Evolutionary conservation across 345 rosid genomes (phyloP).

Genomic region (Draba incana): DNA sequence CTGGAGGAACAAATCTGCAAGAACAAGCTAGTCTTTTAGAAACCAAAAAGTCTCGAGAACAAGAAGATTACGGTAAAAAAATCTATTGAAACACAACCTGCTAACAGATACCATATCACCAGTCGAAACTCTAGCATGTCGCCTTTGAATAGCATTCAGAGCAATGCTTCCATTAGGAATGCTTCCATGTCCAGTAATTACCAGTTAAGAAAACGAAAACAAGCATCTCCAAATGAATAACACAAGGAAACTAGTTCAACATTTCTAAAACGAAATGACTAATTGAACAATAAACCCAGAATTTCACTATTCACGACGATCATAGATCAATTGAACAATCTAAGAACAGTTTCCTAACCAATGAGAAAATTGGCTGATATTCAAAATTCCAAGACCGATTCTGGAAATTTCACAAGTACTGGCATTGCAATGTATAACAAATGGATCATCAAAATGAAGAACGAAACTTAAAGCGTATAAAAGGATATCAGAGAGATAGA

Average conservation of each 20-base stretch:
- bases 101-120: constrained; percentile 67
- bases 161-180: constrained; percentile 66
- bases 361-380: not conserved
- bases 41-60: not conserved
- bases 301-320: not conserved
- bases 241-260: not conserved
- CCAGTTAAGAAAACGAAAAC: constrained; percentile 53
- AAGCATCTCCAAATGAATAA: not conserved
- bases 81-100: constrained; percentile 51
- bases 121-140: constrained; percentile 82
- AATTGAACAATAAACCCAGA: not conserved
- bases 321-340: constrained; percentile 18
- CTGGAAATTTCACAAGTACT: not conserved
- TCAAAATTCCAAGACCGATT: constrained; percentile 11
- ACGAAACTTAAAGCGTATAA: not conserved
- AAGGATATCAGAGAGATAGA: constrained; percentile 89
- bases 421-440: constrained; percentile 13
- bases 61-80: not conserved
- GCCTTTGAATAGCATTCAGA: constrained; percentile 84
- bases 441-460: not conserved
- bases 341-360: constrained; percentile 6
- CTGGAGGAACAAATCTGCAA: constrained; percentile 80
- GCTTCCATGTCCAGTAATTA: constrained; percentile 70
- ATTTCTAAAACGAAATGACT: not conserved
- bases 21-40: not conserved